phyloP scores from a whole-genome alignment of 2,329 filamentous ascomycete genomes.

The Aspergillus fischeri region DNA sequence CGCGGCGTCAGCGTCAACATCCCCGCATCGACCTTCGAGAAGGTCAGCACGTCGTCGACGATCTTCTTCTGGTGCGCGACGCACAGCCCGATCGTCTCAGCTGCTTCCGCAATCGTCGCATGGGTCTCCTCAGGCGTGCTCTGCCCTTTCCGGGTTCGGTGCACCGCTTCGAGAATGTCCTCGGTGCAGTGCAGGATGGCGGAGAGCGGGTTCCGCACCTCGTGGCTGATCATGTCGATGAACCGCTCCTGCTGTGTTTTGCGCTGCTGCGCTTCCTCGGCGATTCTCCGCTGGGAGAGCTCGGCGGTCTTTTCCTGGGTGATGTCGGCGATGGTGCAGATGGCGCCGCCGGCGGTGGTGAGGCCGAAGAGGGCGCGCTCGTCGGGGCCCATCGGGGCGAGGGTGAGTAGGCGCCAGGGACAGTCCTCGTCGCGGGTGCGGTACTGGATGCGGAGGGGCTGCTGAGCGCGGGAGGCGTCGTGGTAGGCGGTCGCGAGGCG shows the following conservation, averaged over 20 bases:
- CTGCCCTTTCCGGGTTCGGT: not conserved
- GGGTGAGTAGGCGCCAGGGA: constrained; percentile 18
- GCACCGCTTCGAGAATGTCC: constrained; percentile 29
- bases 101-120: constrained; percentile 63
- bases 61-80: constrained; percentile 77
- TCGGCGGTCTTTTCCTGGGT: constrained; percentile 82
- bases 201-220: constrained; percentile 55
- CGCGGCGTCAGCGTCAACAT: constrained; percentile 69
- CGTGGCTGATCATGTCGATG: constrained; percentile 65
- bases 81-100: constrained; percentile 72
- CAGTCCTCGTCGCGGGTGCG: constrained; percentile 10
- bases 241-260: constrained; percentile 78
- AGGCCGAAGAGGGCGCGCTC: constrained; percentile 11
- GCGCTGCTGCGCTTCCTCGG: constrained; percentile 75
- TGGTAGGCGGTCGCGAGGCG: constrained; percentile 11
- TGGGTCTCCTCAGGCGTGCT: constrained; percentile 38
- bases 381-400: constrained; percentile 10
- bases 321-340: constrained; percentile 68
- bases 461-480: not conserved
- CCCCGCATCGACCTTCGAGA: constrained; percentile 72
- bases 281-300: constrained; percentile 69
- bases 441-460: constrained; percentile 21
- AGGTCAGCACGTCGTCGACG: constrained; percentile 69
- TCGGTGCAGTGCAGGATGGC: constrained; percentile 59
- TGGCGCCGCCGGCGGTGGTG: constrained; percentile 7